Conservation (phyloP, 176 grass and related monocot genomes). For the Guadua angustifolia region DNA sequence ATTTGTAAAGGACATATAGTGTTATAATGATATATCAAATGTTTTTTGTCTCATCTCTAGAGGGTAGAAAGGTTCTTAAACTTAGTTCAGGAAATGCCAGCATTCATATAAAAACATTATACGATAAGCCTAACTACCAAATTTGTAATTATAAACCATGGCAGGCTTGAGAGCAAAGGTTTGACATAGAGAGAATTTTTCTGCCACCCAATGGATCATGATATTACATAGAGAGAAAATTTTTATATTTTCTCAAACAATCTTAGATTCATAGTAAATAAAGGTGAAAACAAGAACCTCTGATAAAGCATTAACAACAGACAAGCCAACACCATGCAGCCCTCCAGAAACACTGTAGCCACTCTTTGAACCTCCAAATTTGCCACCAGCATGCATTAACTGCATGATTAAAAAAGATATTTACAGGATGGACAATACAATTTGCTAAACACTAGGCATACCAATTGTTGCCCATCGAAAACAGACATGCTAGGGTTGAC, state of each 20-base stretch:
- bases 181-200: constrained; percentile 4
- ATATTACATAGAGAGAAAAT: background rate
- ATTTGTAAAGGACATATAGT: background rate
- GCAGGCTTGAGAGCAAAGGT: constrained; percentile 2
- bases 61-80: background rate
- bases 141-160: background rate
- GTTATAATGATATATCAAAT: background rate
- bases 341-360: constrained; percentile 95
- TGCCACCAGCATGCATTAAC: constrained; percentile 96
- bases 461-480: constrained; percentile 1
- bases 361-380: constrained; percentile 95
- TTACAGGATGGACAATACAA: constrained; percentile 30
- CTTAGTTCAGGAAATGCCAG: constrained; percentile 9
- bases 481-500: background rate
- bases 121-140: constrained; percentile 3
- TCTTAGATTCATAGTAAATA: constrained; percentile 17
- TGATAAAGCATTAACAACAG: constrained; percentile 99
- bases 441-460: constrained; percentile 15
- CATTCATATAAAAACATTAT: background rate
- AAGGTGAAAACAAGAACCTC: constrained; percentile 68
- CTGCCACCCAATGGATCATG: constrained; percentile 26
- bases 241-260: constrained; percentile 2
- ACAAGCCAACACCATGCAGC: constrained; percentile 91
- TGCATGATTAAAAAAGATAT: constrained; percentile 49
- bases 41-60: background rate